Base-by-base conservation (phyloP, 352 stramenopile species). In the Phytopythium delawarense region DNA sequence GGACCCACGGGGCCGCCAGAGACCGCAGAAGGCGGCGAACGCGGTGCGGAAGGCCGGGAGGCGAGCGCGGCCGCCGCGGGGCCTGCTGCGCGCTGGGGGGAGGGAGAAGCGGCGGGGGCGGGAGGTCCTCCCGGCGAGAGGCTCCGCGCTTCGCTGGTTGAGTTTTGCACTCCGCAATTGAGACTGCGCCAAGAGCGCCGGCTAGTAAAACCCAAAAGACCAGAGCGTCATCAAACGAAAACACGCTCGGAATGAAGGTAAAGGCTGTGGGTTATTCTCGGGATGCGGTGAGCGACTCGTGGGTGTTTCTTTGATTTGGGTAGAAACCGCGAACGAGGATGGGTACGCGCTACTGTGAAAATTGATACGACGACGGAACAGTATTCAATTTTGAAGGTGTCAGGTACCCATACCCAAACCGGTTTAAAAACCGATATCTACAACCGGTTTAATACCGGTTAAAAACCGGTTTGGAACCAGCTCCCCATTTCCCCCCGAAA, bases 51-150 rank as follows among this genome's bases (percentile, higher is more conserved):
- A 7, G 23, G 0, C 12, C 23, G 4, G 23, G 23, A 52, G 5
- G 30, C 13, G 46, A 23, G 46, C 30, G 46, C 46, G 46, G 46
- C 13, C 46, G 46, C 46, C 11, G 46, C 46, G 23, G 6, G 13
- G 12, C 21, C 4, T 1, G 46, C 23, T 25, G 46, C 13, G 46
- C 2, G 56, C 48, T n/a, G 40, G 39, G 39, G 28, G 37, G 25
- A 60, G 66, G 67, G 63, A 64, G 70, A 64, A 72, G 69, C 64
- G 30, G 21, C 46, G 46, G 46, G 13, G 23, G 46, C 46, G 46
- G 46, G 46, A 52, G 46, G 46, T 20, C 46, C 46, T 20, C 46
- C 30, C 46, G 9, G 21, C 9, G 35, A 40, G 35, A 15, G 35
- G 45, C 45, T 51, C 21, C n/a, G 45, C 62, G 59, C 58, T 68